Base-by-base conservation (phyloP, 2,329 filamentous ascomycete species). In the Pseudogymnoascus sp. region DNA sequence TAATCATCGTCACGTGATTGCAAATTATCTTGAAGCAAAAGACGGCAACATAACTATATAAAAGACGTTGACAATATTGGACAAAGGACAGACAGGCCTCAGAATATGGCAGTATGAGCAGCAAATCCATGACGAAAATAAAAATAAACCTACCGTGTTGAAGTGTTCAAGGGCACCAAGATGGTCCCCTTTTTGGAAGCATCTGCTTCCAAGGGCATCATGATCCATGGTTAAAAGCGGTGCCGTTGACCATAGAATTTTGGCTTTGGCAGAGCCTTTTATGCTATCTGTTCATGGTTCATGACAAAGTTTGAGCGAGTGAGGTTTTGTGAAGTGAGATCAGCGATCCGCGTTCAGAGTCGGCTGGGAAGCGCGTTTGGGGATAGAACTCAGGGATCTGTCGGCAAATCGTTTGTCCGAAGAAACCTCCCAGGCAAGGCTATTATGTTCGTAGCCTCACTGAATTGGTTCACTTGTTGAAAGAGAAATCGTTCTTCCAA, bases 171-270 rank as follows among this genome's bases (percentile, higher is more conserved):
- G 42, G 23, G 71, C 71, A 13, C 65, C 67, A 31, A 60, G 15
- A 59, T 70, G 72, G 59, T 74, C 68, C 59, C 72, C 70, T 29
- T 65, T 62, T 40, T 69, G 66, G 64, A 73, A 74, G 35, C 66
- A 63, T 33, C 64, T 63, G 10, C 70, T 68, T n/a, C 72, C 72
- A 40, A 63, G 63, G 35, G 71, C 68, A 23, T 70, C 17, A 37
- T 70, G 67, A 2, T 67, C 65, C 67, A 71, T 67, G 0, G 68
- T 69, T 56, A n/a, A 5, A 21, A 33, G 29, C n/a, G 13, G 17
- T 9, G 17, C 50, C 15, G 23, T 29, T 7, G 29, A n/a, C 5
- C 26, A 56, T 21, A 33, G n/a, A 56, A 21, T 29, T 13, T 53
- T 33, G 3, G 17, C 29, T 56, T 56, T 33, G 17, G 5, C 21